Conservation (phyloP, 2,329 filamentous ascomycete genomes). For the Pyrenophora teres region DNA sequence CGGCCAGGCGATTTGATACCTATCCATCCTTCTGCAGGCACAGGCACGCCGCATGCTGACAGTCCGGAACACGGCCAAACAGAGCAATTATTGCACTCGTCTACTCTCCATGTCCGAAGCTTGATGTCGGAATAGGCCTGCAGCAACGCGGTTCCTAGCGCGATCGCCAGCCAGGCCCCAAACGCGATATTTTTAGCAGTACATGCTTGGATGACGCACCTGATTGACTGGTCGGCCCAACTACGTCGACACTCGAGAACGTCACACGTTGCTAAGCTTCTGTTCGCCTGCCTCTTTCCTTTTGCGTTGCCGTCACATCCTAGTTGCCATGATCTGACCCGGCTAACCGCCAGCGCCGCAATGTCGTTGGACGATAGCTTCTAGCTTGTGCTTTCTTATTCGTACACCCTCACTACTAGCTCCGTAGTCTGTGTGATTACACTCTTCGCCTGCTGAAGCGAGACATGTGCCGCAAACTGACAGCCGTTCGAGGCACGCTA, state of each 20-base stretch:
- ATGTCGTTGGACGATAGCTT: conserved; percentile 4
- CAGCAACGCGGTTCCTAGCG: conserved; percentile 19
- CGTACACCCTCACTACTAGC: conserved; percentile 12
- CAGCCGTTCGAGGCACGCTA: conserved; percentile 12
- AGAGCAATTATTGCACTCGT: not conserved
- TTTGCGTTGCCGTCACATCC: not conserved
- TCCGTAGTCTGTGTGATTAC: conserved; percentile 10
- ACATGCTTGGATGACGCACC: conserved; percentile 21
- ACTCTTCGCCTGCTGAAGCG: conserved; percentile 14
- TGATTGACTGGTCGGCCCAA: conserved; percentile 10
- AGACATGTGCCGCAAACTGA: conserved; percentile 9
- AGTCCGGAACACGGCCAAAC: conserved; percentile 2
- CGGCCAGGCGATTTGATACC: not conserved
- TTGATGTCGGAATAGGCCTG: conserved; percentile 27
- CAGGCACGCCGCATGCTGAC: not conserved
- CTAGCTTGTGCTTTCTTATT: conserved; percentile 17
- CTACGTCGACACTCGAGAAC: conserved; percentile 19
- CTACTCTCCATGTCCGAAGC: conserved; percentile 5
- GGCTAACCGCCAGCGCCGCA: conserved; percentile 37
- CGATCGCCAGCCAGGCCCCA: conserved; percentile 16
- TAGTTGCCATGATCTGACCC: conserved; percentile 34
- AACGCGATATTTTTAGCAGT: conserved; percentile 26
- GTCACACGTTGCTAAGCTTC: conserved; percentile 22
- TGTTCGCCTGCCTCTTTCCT: conserved; percentile 8
- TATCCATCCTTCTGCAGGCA: too few species aligned